These are phyloP conservation scores for Calendula officinalis DNA, from an alignment of 129 eudicot genomes.

Conservation along the genomic window DNA sequence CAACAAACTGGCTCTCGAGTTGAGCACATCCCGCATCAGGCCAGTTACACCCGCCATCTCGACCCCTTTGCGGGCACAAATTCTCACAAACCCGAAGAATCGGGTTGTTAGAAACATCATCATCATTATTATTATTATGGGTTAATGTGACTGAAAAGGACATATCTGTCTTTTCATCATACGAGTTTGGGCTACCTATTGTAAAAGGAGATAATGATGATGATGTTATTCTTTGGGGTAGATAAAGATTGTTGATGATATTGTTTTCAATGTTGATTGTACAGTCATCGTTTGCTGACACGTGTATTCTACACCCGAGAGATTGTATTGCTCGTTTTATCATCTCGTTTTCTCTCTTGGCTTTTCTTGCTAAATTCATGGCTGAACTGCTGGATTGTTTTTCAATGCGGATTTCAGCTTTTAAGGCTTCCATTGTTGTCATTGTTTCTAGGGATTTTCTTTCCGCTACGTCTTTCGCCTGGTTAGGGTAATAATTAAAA, in stretches of 20 bases:
- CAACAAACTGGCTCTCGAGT: conserved; percentile 82
- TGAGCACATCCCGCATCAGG: conserved; percentile 96
- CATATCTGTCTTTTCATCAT: conserved; percentile 54
- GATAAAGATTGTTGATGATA: conserved; percentile 16
- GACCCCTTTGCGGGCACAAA: conserved; percentile 65
- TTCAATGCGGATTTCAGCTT: conserved; percentile 67
- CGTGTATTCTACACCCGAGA: conserved; percentile 72
- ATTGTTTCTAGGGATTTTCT: conserved; percentile 54
- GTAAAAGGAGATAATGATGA: conserved; percentile 34
- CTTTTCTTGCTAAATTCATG: conserved; percentile 53
- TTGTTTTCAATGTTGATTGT: conserved; percentile 68
- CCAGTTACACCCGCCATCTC: conserved; percentile 91
- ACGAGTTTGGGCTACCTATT: conserved; percentile 22
- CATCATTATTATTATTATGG: conserved; percentile 25
- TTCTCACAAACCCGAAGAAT: conserved; percentile 64
- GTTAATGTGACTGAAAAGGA: conserved; percentile 47
- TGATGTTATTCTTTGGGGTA: conserved; percentile 47
- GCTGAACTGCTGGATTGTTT: conserved; percentile 72
- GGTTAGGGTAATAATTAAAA: neutral
- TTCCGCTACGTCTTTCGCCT: conserved; percentile 87
- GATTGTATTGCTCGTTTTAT: conserved; percentile 85
- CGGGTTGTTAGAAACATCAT: conserved; percentile 41
- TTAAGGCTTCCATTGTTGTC: conserved; percentile 51
- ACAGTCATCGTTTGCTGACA: conserved; percentile 70
- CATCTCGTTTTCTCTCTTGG: conserved; percentile 67